These are phyloP conservation scores for Dactylonectria estremocensis DNA, from an alignment of 2,329 filamentous ascomycete genomes.

Conservation along the genomic window DNA sequence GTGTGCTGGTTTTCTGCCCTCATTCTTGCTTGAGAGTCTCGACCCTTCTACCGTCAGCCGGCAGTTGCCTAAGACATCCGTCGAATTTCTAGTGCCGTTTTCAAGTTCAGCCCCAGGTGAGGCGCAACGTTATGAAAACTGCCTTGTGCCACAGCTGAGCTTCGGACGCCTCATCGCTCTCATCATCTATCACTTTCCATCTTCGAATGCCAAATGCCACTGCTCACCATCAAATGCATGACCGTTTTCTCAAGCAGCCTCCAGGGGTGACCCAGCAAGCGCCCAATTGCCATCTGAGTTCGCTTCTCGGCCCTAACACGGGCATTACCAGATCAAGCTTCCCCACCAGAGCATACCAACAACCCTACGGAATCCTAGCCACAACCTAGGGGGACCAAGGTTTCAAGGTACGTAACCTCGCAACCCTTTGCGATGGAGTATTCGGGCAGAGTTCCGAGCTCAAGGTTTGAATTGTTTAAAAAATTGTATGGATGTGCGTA, in stretches of 20 bases:
- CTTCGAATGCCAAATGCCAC: not conserved
- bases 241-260: not conserved
- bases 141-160: not conserved
- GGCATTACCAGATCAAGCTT: not conserved
- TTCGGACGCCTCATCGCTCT: not conserved
- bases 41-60: not conserved
- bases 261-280: not conserved
- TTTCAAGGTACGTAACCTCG: not conserved
- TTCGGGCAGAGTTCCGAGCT: not conserved
- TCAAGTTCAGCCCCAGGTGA: not conserved
- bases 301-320: constrained; percentile 1
- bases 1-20: not conserved
- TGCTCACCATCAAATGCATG: not conserved
- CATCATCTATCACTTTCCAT: not conserved
- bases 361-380: not conserved
- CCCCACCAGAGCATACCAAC: not conserved
- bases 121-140: not conserved
- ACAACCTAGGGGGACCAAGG: not conserved
- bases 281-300: not conserved
- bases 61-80: not conserved
- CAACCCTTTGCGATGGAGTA: not conserved
- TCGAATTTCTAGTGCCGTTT: not conserved
- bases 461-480: not conserved
- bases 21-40: not conserved
- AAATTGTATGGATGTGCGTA: not conserved